Conservation (phyloP, 257 asterid species). For the Leptodermis oblonga region DNA sequence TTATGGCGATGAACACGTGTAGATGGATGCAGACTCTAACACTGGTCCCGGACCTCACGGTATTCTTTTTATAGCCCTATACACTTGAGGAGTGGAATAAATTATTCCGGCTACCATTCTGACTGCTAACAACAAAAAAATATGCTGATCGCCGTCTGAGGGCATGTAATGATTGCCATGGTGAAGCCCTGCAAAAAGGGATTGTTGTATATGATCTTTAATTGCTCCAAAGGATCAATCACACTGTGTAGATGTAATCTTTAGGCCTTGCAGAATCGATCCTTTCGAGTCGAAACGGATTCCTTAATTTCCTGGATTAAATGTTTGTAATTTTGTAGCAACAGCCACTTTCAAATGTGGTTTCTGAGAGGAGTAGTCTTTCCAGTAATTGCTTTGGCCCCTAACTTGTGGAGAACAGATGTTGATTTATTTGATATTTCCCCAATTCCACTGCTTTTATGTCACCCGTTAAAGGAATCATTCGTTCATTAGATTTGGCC, state of each 20-base stretch:
- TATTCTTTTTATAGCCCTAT: slow-evolving; percentile 1
- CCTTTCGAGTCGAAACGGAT: neutral
- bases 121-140: slow-evolving; percentile 6
- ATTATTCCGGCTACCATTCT: neutral
- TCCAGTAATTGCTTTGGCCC: no score
- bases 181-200: slow-evolving; percentile 12
- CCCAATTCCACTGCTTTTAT: no score
- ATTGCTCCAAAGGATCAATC: slow-evolving; percentile 1
- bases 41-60: neutral
- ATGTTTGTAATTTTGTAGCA: neutral
- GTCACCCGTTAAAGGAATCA: no score
- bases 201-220: slow-evolving; percentile 17
- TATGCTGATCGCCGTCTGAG: neutral
- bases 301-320: neutral
- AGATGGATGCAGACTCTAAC: slow-evolving; percentile 3
- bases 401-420: no score
- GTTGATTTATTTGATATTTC: neutral
- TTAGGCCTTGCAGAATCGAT: neutral
- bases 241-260: slow-evolving; percentile 12
- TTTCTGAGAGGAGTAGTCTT: neutral
- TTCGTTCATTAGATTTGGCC: no score
- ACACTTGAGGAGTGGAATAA: slow-evolving; percentile 9
- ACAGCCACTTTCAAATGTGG: neutral
- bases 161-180: slow-evolving; percentile 1
- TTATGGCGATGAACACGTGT: slow-evolving; percentile 54